Percentiles rank a stretch among this genome's conserved stretches.
These are phyloP conservation scores for Solanum neorickii DNA, from an alignment of 257 asterid species.

Conservation along the genomic window DNA sequence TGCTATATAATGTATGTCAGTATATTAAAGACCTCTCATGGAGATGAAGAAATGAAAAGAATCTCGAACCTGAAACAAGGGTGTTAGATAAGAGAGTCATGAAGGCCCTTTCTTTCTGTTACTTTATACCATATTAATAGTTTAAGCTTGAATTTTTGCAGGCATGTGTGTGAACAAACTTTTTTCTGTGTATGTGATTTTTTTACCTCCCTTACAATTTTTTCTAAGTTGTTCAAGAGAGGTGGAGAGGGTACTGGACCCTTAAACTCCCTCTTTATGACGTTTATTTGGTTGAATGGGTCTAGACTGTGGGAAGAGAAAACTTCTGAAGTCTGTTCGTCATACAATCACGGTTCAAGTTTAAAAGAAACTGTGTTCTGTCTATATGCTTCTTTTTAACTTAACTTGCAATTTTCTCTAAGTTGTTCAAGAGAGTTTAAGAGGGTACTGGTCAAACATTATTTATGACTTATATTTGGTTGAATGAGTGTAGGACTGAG, in stretches of 20 bases:
- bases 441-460: neutral
- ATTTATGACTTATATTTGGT: neutral
- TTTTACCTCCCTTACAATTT: neutral
- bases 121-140: neutral
- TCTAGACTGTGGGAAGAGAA: neutral
- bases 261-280: neutral
- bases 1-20: neutral
- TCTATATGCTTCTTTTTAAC: neutral
- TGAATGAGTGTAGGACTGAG: neutral
- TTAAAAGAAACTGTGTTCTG: neutral
- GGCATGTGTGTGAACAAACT: neutral
- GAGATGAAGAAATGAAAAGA: neutral
- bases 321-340: neutral
- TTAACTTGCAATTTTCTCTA: neutral
- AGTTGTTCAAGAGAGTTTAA: neutral
- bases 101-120: neutral
- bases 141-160: neutral
- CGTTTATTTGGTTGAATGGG: neutral
- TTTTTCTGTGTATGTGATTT: neutral
- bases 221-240: neutral
- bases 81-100: neutral
- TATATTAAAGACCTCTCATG: neutral
- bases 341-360: neutral
- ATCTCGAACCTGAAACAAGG: neutral
- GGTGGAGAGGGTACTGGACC: neutral